These are phyloP conservation scores for Lentinula aciculospora DNA, from an alignment of 768 basidiomycete species.

Conservation along the genomic window DNA sequence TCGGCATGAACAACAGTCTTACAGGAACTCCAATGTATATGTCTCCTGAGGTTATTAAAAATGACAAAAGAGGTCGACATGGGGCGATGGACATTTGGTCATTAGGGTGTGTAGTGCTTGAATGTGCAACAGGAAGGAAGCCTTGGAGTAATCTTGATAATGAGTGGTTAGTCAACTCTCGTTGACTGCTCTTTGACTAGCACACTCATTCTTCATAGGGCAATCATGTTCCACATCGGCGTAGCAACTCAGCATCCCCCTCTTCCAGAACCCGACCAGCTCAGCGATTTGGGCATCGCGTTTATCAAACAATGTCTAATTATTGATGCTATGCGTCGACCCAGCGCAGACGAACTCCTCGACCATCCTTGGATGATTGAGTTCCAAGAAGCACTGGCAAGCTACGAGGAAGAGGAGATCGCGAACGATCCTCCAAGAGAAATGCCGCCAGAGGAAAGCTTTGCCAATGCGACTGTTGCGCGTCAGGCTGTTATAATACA, in stretches of 20 bases:
- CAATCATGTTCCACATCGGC: conserved; percentile 99
- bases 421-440: conserved; percentile 40
- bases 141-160: conserved; percentile 99
- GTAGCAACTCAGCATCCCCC: conserved; percentile 96
- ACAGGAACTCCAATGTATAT: conserved; percentile 99
- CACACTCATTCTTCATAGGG: conserved; percentile 51
- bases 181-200: background rate
- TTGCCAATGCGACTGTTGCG: conserved; percentile 45
- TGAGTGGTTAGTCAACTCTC: conserved; percentile 65
- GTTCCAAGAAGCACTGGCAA: conserved; percentile 65
- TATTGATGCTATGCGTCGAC: conserved; percentile 79
- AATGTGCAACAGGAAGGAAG: conserved; percentile 93
- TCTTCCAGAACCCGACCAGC: conserved; percentile 84
- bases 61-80: conserved; percentile 77
- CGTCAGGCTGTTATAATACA: conserved; percentile 51
- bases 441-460: conserved; percentile 42
- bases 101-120: conserved; percentile 93
- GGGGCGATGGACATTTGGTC: conserved; percentile 99
- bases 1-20: conserved; percentile 74
- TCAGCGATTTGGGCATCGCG: conserved; percentile 83
- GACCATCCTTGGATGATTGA: conserved; percentile 88
- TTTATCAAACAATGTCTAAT: conserved; percentile 92
- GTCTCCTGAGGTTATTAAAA: conserved; percentile 98
- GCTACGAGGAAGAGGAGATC: conserved; percentile 62
- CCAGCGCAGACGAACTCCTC: conserved; percentile 80